These are phyloP conservation scores for Catharanthus roseus DNA, from an alignment of 257 asterid genomes.

Conservation along the genomic window DNA sequence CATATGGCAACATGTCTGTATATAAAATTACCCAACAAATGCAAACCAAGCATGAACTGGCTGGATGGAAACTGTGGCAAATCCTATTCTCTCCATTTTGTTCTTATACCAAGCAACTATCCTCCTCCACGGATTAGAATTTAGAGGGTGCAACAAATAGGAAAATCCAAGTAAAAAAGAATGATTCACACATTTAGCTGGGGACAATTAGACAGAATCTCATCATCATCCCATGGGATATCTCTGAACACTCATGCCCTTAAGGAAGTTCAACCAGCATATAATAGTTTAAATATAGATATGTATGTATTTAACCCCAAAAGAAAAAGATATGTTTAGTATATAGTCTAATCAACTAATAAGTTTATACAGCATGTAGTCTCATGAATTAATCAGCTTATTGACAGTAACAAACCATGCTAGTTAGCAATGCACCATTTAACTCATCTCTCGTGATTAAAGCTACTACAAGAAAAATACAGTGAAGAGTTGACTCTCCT, in stretches of 20 bases:
- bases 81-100: not conserved
- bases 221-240: not conserved
- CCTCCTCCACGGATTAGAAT: not conserved
- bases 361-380: not conserved
- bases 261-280: not conserved
- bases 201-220: not conserved
- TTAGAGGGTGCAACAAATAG: not conserved
- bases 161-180: not conserved
- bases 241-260: not conserved
- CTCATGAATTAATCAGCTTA: not conserved
- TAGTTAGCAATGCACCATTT: not conserved
- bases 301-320: not conserved
- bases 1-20: not conserved
- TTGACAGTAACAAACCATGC: not conserved
- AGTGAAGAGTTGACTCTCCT: not conserved
- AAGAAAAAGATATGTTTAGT: not conserved
- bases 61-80: not conserved
- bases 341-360: not conserved
- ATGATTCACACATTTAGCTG: not conserved
- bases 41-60: not conserved
- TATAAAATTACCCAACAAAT: not conserved
- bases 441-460: not conserved
- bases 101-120: not conserved
- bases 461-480: not conserved
- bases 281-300: not conserved